Conservation (phyloP, 2,329 filamentous ascomycete species). For the Ophiocordyceps camponoti-saundersi region DNA sequence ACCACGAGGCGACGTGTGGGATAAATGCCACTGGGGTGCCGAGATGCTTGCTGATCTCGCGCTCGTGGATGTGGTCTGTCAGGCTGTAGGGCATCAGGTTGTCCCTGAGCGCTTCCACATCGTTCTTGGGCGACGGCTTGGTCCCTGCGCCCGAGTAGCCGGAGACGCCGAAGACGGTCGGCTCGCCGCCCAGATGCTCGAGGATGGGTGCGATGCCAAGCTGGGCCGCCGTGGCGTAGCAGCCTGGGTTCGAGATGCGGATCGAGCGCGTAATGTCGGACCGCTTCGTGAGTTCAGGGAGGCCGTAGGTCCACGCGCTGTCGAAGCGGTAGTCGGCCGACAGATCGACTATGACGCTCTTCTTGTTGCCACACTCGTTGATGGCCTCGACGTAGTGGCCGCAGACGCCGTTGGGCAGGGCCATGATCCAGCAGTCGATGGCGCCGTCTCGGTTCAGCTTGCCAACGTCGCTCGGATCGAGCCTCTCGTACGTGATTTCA, state of each 20-base stretch:
- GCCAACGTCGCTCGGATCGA: slow-evolving; percentile 71
- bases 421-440: slow-evolving; percentile 96
- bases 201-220: slow-evolving; percentile 74
- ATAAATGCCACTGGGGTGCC: slow-evolving; percentile 65
- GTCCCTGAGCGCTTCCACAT: slow-evolving; percentile 63
- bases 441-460: slow-evolving; percentile 70
- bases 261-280: slow-evolving; percentile 60
- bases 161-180: slow-evolving; percentile 77
- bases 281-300: slow-evolving; percentile 71
- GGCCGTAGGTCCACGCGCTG: slow-evolving; percentile 63
- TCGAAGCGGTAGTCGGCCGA: slow-evolving; percentile 96
- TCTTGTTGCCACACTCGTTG: slow-evolving; percentile 45
- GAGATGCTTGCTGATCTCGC: slow-evolving; percentile 69
- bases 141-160: slow-evolving; percentile 93
- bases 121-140: slow-evolving; percentile 88
- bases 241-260: slow-evolving; percentile 87
- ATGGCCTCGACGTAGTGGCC: slow-evolving; percentile 87
- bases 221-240: slow-evolving; percentile 88
- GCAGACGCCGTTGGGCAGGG: slow-evolving; percentile 87
- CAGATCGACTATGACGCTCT: slow-evolving; percentile 75
- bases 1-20: slow-evolving; percentile 92
- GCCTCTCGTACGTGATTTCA: slow-evolving; percentile 81
- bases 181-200: slow-evolving; percentile 57
- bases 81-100: slow-evolving; percentile 69
- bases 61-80: slow-evolving; percentile 89